Base-by-base conservation (phyloP, 768 basidiomycete species). In the Suillus tomentosus region DNA sequence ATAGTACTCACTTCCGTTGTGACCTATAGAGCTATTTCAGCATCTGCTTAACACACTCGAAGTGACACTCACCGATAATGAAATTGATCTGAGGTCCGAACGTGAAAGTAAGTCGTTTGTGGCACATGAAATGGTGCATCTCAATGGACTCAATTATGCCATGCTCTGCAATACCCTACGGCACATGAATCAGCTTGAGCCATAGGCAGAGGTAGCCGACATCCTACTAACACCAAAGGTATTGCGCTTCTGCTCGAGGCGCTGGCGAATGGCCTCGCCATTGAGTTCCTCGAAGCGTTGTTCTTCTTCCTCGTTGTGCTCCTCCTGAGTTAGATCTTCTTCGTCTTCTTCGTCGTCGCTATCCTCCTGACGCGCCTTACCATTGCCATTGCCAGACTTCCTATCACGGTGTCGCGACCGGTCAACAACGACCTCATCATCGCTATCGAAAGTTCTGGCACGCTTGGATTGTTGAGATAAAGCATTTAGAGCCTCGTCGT, bases 41-140 rank as follows among this genome's bases (percentile, higher is more conserved):
- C 66, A 58, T 42, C 39, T 60, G 15, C 11, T 13, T 34, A 1
- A 5, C 51, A 10, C 37, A 45, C 53, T 53, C 50, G 13, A 36
- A 55, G 31, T 24, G 62, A 56, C 2, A 70, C 84, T 47, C 69
- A 89, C 94, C 95, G 45, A 96, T 96, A 69, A 99, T 92, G 72
- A 99, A 99, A 78, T 99, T 99, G 72, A 99, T 92, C 75, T 96
- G 94, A 10, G 92, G 90, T 0, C 95, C 94, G 67, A 99, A 94
- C 2, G 84, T 83, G 76, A 97, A 93, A 1, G 83, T 88, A 53
- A 95, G 81, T 76, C 83, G 88, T 73, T 87, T 84, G 78, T 99
- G 96, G 76, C 95, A 97, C 95, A 99, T 96, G 78, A 99, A 99
- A 72, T 98, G 90, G 71, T 87, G 83, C 85, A 94, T 87, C 71